A percentile compares a stretch with the other conserved stretches of the same genome.
phyloP scores from a whole-genome alignment of 1,139 yeast genomes.

The Geotrichum cucujoidarum region DNA sequence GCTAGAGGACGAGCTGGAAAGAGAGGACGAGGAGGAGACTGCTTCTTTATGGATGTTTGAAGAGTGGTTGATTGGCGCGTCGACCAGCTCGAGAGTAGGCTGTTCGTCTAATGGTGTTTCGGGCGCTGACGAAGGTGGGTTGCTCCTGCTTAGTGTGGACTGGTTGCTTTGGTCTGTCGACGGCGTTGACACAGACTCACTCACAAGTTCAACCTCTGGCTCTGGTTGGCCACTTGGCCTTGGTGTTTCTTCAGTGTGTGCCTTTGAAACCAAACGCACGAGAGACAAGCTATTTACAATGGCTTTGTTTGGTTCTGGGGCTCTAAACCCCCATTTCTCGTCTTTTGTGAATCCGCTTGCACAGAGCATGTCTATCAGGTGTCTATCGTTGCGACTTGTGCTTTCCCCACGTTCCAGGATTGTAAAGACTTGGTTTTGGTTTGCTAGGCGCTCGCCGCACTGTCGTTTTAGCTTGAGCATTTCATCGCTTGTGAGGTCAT shows the following conservation, averaged over 20 bases:
- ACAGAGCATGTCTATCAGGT: slow-evolving; percentile 89
- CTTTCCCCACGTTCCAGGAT: slow-evolving; percentile 48
- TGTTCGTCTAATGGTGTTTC: not conserved
- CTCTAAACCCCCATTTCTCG: slow-evolving; percentile 83
- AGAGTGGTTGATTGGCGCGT: not conserved
- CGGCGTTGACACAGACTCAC: not conserved
- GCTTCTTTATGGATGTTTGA: no score
- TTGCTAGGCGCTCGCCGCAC: slow-evolving; percentile 60
- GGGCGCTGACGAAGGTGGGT: not conserved
- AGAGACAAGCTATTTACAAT: slow-evolving; percentile 83
- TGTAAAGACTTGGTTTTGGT: slow-evolving; percentile 59
- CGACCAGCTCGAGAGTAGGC: not conserved
- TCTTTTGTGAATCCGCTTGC: slow-evolving; percentile 67
- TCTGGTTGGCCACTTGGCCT: not conserved
- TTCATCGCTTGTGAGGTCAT: slow-evolving; percentile 27
- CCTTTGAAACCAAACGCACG: slow-evolving; percentile 55
- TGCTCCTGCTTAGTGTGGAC: not conserved
- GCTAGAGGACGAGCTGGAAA: not conserved
- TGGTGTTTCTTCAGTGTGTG: slow-evolving; percentile 12
- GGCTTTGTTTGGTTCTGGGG: slow-evolving; percentile 79
- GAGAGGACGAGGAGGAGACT: not conserved
- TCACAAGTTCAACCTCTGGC: not conserved
- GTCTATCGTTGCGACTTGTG: slow-evolving; percentile 90
- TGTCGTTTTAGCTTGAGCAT: slow-evolving; percentile 62
- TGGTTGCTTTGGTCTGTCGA: no score